Percentiles rank a stretch among this genome's conserved stretches.
Evolutionary conservation across 78 protist genomes (phyloP).

Genomic region (Dictyostelium intermedium): DNA sequence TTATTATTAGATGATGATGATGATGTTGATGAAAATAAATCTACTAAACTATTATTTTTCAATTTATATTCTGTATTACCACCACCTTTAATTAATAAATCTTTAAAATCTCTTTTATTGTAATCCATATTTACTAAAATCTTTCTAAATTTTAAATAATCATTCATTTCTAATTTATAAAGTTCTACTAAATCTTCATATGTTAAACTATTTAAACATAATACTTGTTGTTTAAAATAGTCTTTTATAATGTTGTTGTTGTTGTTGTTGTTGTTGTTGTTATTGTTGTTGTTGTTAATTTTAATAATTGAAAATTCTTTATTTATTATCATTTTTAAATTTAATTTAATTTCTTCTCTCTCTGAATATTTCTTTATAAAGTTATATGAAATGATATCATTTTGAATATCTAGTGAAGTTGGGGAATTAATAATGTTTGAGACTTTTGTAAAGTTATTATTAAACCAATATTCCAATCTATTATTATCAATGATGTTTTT

Average conservation of each 20-base stretch:
- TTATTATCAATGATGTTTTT: background rate
- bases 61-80: too few species aligned
- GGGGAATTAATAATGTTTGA: too few species aligned
- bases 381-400: background rate
- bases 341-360: background rate
- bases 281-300: background rate
- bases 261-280: too few species aligned
- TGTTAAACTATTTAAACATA: background rate
- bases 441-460: too few species aligned
- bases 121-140: background rate
- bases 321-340: background rate
- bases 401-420: too few species aligned
- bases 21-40: too few species aligned
- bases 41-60: too few species aligned
- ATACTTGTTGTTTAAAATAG: background rate
- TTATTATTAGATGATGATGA: too few species aligned
- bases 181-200: background rate
- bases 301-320: background rate
- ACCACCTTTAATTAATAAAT: too few species aligned
- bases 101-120: background rate
- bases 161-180: background rate
- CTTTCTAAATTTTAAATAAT: background rate
- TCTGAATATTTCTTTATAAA: background rate
- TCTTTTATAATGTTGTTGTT: background rate
- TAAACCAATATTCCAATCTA: background rate